Percentiles rank a stretch among this genome's conserved stretches.
phyloP scores from a whole-genome alignment of 2,329 filamentous ascomycete genomes.

The Pezicula neosporulosa region DNA sequence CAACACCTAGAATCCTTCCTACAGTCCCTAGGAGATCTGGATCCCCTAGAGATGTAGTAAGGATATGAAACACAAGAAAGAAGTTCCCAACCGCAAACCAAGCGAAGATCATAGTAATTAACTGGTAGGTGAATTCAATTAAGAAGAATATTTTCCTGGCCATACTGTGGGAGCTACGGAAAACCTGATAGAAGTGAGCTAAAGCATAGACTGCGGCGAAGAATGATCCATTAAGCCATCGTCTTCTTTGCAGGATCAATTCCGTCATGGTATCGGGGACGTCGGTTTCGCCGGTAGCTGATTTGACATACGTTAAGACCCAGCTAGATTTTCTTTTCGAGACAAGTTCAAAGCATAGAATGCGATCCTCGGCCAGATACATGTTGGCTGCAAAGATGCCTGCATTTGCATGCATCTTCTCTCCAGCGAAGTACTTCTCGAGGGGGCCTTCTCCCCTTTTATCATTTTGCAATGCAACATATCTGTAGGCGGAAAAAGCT shows the following conservation, averaged over 20 bases:
- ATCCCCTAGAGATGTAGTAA: constrained; percentile 78
- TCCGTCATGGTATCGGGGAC: constrained; percentile 67
- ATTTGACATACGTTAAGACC: constrained; percentile 70
- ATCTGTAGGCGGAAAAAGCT: constrained; percentile 67
- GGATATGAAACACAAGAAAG: constrained; percentile 45
- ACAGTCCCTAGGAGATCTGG: constrained; percentile 65
- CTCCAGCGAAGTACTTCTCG: constrained; percentile 73
- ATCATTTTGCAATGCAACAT: constrained; percentile 68
- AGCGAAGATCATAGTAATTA: constrained; percentile 64
- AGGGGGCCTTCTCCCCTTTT: constrained; percentile 65
- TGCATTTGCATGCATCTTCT: constrained; percentile 59
- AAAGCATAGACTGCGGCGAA: constrained; percentile 71
- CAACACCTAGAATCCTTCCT: constrained; percentile 77
- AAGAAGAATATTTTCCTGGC: constrained; percentile 64
- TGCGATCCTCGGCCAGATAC: constrained; percentile 58
- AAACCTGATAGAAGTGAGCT: constrained; percentile 66
- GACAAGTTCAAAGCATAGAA: constrained; percentile 63
- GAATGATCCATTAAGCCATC: constrained; percentile 73
- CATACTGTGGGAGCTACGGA: constrained; percentile 64
- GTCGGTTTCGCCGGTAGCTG: constrained; percentile 68
- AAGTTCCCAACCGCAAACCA: constrained; percentile 58
- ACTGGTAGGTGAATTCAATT: constrained; percentile 68
- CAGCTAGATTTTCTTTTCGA: constrained; percentile 67
- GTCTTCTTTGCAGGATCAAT: constrained; percentile 67
- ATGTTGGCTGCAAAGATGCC: constrained; percentile 65